A percentile compares a stretch with the other conserved stretches of the same genome.
Conservation (phyloP, 352 stramenopile genomes). For the Elongisporangium senticosum region DNA sequence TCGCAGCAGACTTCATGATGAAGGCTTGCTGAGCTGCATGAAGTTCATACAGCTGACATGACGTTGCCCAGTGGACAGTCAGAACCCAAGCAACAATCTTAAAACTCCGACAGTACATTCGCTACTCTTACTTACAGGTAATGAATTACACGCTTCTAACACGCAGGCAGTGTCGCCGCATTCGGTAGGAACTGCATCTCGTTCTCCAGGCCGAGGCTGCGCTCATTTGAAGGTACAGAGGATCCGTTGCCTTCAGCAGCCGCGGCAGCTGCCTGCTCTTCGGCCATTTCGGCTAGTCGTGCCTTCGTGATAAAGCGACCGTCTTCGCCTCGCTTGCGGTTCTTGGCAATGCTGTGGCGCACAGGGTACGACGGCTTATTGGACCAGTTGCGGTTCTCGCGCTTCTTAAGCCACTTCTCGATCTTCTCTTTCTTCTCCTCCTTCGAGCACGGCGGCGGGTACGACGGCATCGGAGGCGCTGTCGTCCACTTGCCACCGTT, state of each 20-base stretch:
- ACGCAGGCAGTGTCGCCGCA: not conserved
- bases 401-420: constrained; percentile 78
- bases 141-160: not conserved
- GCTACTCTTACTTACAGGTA: not conserved
- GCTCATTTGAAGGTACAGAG: constrained; percentile 2
- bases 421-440: constrained; percentile 86
- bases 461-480: constrained; percentile 65
- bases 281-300: constrained; percentile 63
- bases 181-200: not conserved
- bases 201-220: not conserved
- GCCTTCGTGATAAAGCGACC: constrained; percentile 80
- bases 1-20: too few species aligned
- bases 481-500: constrained; percentile 64
- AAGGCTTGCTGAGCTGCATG: too few species aligned
- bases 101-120: not conserved
- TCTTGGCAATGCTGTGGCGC: constrained; percentile 79
- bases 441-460: constrained; percentile 66
- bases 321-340: constrained; percentile 75
- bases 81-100: not conserved
- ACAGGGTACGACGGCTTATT: constrained; percentile 83
- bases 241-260: constrained; percentile 6
- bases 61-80: not conserved
- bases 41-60: too few species aligned
- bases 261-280: constrained; percentile 32
- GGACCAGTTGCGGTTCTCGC: constrained; percentile 79